Evolutionary conservation across 1,284 basidiomycete genomes (phyloP), one percentile per base, ranked within the genome.

Genomic region (Cryptococcus maquisensis): DNA sequence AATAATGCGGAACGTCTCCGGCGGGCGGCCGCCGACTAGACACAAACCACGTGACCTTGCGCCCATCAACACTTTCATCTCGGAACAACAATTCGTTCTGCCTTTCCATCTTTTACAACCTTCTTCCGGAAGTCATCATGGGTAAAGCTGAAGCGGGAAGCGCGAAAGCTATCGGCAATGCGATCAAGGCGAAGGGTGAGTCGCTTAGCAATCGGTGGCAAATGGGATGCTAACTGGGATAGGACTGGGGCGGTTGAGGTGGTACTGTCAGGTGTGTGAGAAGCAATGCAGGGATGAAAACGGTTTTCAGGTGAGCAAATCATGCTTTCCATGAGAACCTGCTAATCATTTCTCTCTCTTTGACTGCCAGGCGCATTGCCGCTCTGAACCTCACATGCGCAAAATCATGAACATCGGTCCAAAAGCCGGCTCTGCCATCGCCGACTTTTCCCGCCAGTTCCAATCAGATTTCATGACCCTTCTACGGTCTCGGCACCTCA

Each of bases 281-380:
- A 96, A 95, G 73, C 92, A 96, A 76, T 95, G 90, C 73, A 81
- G 92, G 69, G 91, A 96, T 75, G 94, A 96, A 79, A 97, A 97
- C 73, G 94, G 93, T 21, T 97, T 97, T 83, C 95, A 95, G 78
- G 71, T 71, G 54, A 51, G 66, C 54, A 3, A 9, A 3, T 2
- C 7, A 5, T 32, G 13, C 35, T 35, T n/a, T 28, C 8, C 3
- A 13, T 10, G n/a, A 18, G 16, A 32, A 6, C 20, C 26, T 35
- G 36, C 5, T 37, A 49, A 16, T 39, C 21, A 15, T 28, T 10
- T 21, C 47, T 40, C 39, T 38, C 35, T n/a, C n/a, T n/a, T n/a
- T n/a, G 3, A 5, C 28, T 32, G 24, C 35, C 56, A 74, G 62
- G 70, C 73, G 21, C 72, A 74, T 43, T 68, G 65, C 32, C 54